These are phyloP conservation scores for Ascomycota sp. DNA, from an alignment of 2,329 filamentous ascomycete genomes.

Conservation along the genomic window DNA sequence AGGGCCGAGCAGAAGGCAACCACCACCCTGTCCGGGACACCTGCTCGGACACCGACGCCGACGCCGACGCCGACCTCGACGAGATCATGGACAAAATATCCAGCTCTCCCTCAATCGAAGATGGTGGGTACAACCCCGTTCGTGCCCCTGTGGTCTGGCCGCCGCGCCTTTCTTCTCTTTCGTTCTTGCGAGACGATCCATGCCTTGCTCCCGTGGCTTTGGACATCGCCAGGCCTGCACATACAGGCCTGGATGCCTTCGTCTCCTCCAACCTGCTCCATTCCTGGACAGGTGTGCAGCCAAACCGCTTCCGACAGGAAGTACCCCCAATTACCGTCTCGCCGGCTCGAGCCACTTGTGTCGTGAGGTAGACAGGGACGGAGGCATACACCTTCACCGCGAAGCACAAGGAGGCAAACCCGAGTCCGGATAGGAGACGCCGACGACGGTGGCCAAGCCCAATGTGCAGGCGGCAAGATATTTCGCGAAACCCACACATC, in stretches of 20 bases:
- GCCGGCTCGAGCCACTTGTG: no score
- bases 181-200: conserved; percentile 12
- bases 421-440: conserved; percentile 1
- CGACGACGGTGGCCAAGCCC: not conserved
- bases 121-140: conserved; percentile 59
- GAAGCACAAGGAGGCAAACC: not conserved
- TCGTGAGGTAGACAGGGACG: no score
- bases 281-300: conserved; percentile 5
- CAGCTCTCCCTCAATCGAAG: conserved; percentile 94
- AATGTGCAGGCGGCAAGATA: not conserved
- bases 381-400: not conserved
- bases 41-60: no score
- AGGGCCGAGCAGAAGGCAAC: conserved; percentile 19
- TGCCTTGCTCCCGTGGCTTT: no score
- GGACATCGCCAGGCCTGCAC: no score
- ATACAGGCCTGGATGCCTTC: no score
- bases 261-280: no score
- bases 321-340: no score
- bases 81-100: conserved; percentile 98
- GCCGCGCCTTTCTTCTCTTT: conserved; percentile 21
- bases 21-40: no score
- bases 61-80: conserved; percentile 51
- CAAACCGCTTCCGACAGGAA: no score
- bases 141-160: conserved; percentile 19
- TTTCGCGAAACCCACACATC: not conserved